Conservation (phyloP, 1,284 basidiomycete genomes). For the Pseudozyma pruni region DNA sequence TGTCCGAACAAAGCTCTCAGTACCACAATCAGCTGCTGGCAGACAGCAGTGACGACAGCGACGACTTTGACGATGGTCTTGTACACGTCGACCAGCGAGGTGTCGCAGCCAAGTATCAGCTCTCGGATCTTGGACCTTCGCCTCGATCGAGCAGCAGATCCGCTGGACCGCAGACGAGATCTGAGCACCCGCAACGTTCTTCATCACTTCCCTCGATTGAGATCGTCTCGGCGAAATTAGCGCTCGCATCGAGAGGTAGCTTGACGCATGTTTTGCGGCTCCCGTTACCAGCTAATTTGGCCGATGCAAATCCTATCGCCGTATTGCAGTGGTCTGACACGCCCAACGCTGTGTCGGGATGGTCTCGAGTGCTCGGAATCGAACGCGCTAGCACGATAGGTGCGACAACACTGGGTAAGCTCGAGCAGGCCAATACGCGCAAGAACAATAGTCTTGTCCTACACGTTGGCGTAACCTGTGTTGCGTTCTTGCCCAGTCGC, state of each 20-base stretch:
- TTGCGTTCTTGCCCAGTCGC: conserved; percentile 39
- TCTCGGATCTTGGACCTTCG: conserved; percentile 29
- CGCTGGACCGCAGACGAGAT: background rate
- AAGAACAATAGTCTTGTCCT: conserved; percentile 19
- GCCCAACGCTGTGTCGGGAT: conserved; percentile 49
- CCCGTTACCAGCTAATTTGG: conserved; percentile 36
- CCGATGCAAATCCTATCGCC: conserved; percentile 25
- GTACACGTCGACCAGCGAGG: conserved; percentile 1
- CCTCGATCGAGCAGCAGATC: background rate
- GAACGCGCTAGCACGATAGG: conserved; percentile 33
- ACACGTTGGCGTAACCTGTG: conserved; percentile 37
- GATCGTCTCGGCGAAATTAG: conserved; percentile 30
- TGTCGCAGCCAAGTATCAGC: conserved; percentile 20
- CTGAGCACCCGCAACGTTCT: conserved; percentile 8
- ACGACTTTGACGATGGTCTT: conserved; percentile 20
- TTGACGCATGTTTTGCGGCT: conserved; percentile 45
- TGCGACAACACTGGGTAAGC: conserved; percentile 12
- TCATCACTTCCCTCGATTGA: conserved; percentile 20
- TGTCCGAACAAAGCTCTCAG: conserved; percentile 22
- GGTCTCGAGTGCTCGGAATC: conserved; percentile 46
- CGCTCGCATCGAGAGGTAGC: conserved; percentile 35
- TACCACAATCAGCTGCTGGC: conserved; percentile 36
- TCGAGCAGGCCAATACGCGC: conserved; percentile 13
- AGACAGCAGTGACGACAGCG: conserved; percentile 30
- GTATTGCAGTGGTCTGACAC: conserved; percentile 51